Base-by-base conservation (phyloP, 2,329 filamentous ascomycete species). In the Colletotrichum sp. region DNA sequence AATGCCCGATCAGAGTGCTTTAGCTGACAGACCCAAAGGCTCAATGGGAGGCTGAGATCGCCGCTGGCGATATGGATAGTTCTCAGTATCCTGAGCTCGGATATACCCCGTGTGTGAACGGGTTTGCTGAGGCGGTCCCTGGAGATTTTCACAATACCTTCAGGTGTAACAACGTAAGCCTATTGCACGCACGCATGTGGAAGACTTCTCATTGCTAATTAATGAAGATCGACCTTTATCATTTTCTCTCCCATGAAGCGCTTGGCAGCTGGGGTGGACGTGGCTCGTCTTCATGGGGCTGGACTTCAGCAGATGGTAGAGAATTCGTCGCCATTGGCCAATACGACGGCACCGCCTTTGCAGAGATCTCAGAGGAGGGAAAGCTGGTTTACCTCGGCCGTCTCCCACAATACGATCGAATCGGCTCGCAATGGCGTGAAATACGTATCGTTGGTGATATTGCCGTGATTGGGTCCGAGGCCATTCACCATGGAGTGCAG, bases 251-350 rank as follows among this genome's bases (percentile, higher is more conserved):
- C 9, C 84, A 85, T 77, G 81, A 78, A 8, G 80, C 83, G 60
- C 82, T 85, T 12, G 84, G 83, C 44, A 83, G 81, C 78, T 80
- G 79, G 57, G 80, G 77, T 28, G 83, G 82, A 24, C 80, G 83
- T 71, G 84, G 84, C 32, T 82, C 83, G 12, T 83, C 83, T 4
- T 89, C 88, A 0, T 91, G 89, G 89, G 89, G 89, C 7, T 90
- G 89, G 89, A 89, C 88, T 0, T 87, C 88, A 18, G 82, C 83
- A 1, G 85, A 87, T 59, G 89, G 89, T 30, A 88, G 90, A 26
- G 90, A 91, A 77, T 90, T 91, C 71, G 85, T 89, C 60, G 88
- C 88, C 77, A 87, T 90, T 77, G 89, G 88, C 2, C 90, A 91
- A 78, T 86, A 86, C 34, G 89, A 91, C 77, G 90, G 89, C 13